Conservation (phyloP, 257 asterid species). For the Penstemon newberryi region DNA sequence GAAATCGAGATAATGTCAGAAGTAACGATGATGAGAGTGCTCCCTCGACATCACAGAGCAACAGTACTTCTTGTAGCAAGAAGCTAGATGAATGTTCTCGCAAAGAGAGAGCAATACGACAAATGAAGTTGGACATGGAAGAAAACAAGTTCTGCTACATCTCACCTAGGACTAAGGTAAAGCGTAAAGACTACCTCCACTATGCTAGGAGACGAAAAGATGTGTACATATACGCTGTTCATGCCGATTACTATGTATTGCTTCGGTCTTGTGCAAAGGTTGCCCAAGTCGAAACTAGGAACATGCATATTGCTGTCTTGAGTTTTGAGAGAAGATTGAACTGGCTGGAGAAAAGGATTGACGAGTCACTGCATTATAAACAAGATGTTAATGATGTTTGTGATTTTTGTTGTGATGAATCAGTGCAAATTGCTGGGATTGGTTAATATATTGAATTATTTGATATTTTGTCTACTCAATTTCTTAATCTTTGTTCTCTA, state of each 20-base stretch:
- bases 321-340: conserved; percentile 61
- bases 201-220: conserved; percentile 57
- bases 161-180: conserved; percentile 49
- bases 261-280: conserved; percentile 77
- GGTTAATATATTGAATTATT: neutral
- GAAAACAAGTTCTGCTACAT: conserved; percentile 62
- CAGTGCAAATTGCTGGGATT: conserved; percentile 16
- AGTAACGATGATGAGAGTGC: neutral
- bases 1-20: conserved; percentile 13
- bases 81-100: conserved; percentile 5
- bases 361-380: conserved; percentile 33
- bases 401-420: conserved; percentile 31
- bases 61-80: conserved; percentile 11
- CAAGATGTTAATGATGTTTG: conserved; percentile 29
- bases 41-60: conserved; percentile 15
- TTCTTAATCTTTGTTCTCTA: too few species aligned
- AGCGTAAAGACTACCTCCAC: conserved; percentile 43
- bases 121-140: conserved; percentile 67
- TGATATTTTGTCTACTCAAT: too few species aligned
- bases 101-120: conserved; percentile 45
- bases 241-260: conserved; percentile 78
- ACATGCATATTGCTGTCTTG: conserved; percentile 72
- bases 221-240: conserved; percentile 55
- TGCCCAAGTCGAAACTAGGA: conserved; percentile 64
- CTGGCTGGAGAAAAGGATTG: conserved; percentile 57